phyloP scores from a whole-genome alignment of 2,329 filamentous ascomycete genomes.

The Dendrostoma leiphaemia region DNA sequence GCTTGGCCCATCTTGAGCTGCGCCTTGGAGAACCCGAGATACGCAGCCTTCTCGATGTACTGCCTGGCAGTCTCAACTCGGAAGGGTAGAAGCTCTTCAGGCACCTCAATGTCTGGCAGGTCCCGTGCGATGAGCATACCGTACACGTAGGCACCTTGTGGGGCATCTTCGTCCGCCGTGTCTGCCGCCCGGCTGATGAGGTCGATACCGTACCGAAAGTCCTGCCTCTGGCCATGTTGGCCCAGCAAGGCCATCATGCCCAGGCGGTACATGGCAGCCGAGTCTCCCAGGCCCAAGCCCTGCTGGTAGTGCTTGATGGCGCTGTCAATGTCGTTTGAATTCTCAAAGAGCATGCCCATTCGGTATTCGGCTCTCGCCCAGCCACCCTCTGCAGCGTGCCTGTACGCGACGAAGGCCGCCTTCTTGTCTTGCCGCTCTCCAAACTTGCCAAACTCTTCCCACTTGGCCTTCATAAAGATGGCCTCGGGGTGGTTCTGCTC shows the following conservation, averaged over 20 bases:
- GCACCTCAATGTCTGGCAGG: slow-evolving; percentile 84
- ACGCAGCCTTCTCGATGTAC: slow-evolving; percentile 95
- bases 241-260: slow-evolving; percentile 98
- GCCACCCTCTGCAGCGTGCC: slow-evolving; percentile 78
- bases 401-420: slow-evolving; percentile 87
- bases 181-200: slow-evolving; percentile 82
- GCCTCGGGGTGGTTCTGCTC: slow-evolving; percentile 92
- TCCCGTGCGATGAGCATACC: slow-evolving; percentile 92
- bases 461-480: slow-evolving; percentile 91
- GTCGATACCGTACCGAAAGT: slow-evolving; percentile 74
- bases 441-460: slow-evolving; percentile 98
- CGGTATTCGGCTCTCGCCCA: slow-evolving; percentile 90
- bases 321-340: slow-evolving; percentile 87
- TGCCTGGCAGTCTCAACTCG: slow-evolving; percentile 73
- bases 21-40: slow-evolving; percentile 91
- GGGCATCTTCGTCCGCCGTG: slow-evolving; percentile 90
- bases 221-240: slow-evolving; percentile 85
- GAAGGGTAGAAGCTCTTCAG: slow-evolving; percentile 64
- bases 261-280: slow-evolving; percentile 79
- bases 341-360: slow-evolving; percentile 98
- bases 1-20: slow-evolving; percentile 97
- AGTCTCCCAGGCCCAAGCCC: slow-evolving; percentile 78
- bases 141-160: slow-evolving; percentile 92
- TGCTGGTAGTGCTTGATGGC: slow-evolving; percentile 87
- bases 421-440: slow-evolving; percentile 88